Base-by-base conservation (phyloP, 2,329 filamentous ascomycete species). In the Endoconidiophora laricicola region DNA sequence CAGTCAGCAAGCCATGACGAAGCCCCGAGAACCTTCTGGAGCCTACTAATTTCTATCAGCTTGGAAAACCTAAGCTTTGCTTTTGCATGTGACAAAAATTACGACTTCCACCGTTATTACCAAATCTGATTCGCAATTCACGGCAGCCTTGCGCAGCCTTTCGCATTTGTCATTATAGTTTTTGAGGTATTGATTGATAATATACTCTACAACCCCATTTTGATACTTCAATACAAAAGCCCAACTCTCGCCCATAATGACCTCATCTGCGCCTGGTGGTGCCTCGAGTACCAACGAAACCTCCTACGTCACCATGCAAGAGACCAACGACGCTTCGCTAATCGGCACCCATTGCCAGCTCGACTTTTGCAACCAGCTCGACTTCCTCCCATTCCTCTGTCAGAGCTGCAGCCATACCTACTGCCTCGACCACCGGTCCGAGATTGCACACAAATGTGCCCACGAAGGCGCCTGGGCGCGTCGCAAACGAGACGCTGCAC, bases 301-400 rank as follows among this genome's bases (percentile, higher is more conserved):
- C 44, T 81, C 71, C 62, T 86, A 80, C 69, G 73, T 80, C 62
- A 74, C 73, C 55, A 88, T 88, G 81, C 72, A 82, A 60, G 74
- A 78, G 59, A 73, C 66, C 53, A 62, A 73, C 62, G 88, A 95
- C 66, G 81, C 88, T 44, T 81, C 85, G 59, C 76, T 88, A 22
- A 82, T 96, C 58, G 91, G 91, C 65, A 78, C 78, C 55, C 88
- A 95, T 70, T 98, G 91, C 74, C 79, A 95, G 64, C 81, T 84
- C 66, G 71, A 82, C 56, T 93, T 86, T 71, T 98, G 91, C 72
- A 83, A 88, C 62, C 84, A 91, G 62, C 83, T 96, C 54, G 91
- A 96, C 66, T 96, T 98, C 65, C 78, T 98, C 3, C 91, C 91
- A 3, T 96, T 96, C 65, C 75, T 79, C 61, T 98, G 91, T 69